These are phyloP conservation scores for Nakazawaea laoshanensis DNA, from an alignment of 805 yeast genomes.

Conservation along the genomic window DNA sequence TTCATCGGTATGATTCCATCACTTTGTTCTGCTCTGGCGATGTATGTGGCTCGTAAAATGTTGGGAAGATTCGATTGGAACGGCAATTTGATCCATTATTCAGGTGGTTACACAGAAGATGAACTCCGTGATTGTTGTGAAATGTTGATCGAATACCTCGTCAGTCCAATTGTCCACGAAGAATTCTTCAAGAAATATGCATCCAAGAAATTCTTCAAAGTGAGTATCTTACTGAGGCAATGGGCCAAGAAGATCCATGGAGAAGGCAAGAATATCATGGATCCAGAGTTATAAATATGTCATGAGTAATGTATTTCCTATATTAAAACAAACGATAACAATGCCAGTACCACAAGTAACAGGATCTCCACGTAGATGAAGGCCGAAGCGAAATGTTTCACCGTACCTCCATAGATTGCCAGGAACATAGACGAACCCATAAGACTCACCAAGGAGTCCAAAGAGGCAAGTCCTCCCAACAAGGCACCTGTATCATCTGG, in stretches of 20 bases:
- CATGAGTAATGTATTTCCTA: neutral
- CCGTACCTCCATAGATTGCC: neutral
- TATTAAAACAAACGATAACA: no score
- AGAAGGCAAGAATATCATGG: conserved; percentile 36
- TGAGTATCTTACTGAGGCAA: conserved; percentile 69
- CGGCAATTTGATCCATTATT: conserved; percentile 79
- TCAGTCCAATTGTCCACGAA: conserved; percentile 79
- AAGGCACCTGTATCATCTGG: conserved; percentile 58
- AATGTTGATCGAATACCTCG: conserved; percentile 67
- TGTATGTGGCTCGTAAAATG: conserved; percentile 74
- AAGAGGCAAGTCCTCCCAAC: conserved; percentile 61
- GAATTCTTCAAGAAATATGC: conserved; percentile 93
- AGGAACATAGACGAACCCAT: conserved; percentile 14
- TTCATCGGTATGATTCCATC: conserved; percentile 73
- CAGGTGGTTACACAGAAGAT: conserved; percentile 77
- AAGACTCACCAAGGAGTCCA: conserved; percentile 41
- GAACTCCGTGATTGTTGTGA: conserved; percentile 68
- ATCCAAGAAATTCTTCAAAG: conserved; percentile 80
- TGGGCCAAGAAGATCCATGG: conserved; percentile 63
- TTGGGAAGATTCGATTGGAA: conserved; percentile 68
- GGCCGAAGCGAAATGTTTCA: no score
- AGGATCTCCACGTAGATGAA: no score
- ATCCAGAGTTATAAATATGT: conserved; percentile 19
- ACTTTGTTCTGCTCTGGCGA: conserved; percentile 76
- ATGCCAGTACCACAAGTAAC: no score